phyloP scores from a whole-genome alignment of 768 basidiomycete genomes.

The Leucosporidium scottii region DNA sequence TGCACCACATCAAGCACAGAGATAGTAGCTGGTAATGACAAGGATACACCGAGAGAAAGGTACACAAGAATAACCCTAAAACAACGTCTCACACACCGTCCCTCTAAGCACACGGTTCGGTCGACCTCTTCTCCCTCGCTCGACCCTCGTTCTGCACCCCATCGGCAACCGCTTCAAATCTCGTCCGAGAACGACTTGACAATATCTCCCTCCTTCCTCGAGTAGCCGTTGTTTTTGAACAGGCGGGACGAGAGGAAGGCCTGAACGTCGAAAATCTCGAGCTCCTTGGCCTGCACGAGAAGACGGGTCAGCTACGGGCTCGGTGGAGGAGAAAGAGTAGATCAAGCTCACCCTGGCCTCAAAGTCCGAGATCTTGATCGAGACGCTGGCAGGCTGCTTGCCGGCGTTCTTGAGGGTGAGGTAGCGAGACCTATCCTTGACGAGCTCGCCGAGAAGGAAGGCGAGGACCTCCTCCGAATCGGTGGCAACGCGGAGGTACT shows the following conservation, averaged over 20 bases:
- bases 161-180: neutral
- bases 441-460: conserved; percentile 82
- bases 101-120: too few species aligned
- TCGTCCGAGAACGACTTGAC: neutral
- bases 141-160: too few species aligned
- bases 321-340: neutral
- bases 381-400: conserved; percentile 68
- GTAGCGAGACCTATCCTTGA: conserved; percentile 68
- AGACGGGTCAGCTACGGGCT: neutral
- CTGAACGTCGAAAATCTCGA: conserved; percentile 85
- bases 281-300: conserved; percentile 71
- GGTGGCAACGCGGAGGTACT: conserved; percentile 89
- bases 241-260: conserved; percentile 79
- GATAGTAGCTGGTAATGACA: too few species aligned
- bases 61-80: too few species aligned
- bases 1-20: too few species aligned
- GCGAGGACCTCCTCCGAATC: conserved; percentile 93
- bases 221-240: conserved; percentile 84
- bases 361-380: conserved; percentile 70
- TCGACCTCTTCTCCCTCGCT: too few species aligned
- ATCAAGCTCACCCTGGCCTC: conserved; percentile 70
- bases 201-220: neutral
- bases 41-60: too few species aligned
- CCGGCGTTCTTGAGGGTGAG: conserved; percentile 63
- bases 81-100: too few species aligned